Base-by-base conservation (phyloP, 2,329 filamentous ascomycete species). In the Xylariomycetidae sp. region DNA sequence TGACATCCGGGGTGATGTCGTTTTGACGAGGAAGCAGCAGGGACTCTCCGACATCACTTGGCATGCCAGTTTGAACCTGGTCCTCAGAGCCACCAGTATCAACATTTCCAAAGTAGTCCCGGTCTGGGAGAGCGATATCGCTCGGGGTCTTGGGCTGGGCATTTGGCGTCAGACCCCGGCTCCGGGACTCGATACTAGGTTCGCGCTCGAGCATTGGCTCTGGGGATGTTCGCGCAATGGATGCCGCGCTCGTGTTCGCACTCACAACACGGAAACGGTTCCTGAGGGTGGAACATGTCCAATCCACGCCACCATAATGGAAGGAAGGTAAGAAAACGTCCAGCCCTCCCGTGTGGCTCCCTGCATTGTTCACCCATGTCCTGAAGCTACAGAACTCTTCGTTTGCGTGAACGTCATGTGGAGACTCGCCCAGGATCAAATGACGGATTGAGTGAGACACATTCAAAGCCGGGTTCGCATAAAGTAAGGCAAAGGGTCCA, bases 211-310 rank as follows among this genome's bases (percentile, higher is more conserved):
- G 46, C 8, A 54, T 34, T 9, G 54, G 59, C 17, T 56, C 53
- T 1, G 64, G 60, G 4, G 65, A 63, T 14, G 59, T 58, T 8
- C 63, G 59, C 27, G 63, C 59, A 39, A 57, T 52, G 19, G 59
- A 58, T 4, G 53, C 51, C 32, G 54, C 50, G 34, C 56, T 63
- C 14, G 55, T 54, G 39, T 64, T 68, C 10, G 76, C 79, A 47
- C 77, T 82, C 28, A 87, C 67, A 29, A 89, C 72, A 14, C 83
- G 75, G 38, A 85, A 73, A 10, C 82, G 72, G 46, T 72, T 78
- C 35, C 82, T 68, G 25, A 92, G 48, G 0, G 82, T 86, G 17
- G 74, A 82, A 40, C 72, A 79, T 3, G 76, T 79, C 85, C 85
- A 90, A 10, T 68, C 66, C 17, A 82, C 64, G 4, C 76, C 79